Evolutionary conservation across 352 stramenopile species (phyloP).

Genomic region (Phytophthora cactorum): DNA sequence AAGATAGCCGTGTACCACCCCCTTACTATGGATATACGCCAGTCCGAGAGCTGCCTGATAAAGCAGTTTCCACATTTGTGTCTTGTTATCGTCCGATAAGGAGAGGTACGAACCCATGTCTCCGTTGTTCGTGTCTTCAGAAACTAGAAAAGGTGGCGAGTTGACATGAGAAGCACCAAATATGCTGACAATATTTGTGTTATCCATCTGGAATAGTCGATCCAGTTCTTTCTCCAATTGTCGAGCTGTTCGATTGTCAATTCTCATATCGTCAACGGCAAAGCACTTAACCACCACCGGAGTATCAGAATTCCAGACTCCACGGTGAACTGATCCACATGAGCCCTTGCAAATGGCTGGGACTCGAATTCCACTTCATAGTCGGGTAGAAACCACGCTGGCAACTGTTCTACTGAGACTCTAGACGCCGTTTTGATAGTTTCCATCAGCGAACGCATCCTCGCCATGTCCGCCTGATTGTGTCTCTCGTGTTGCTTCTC

Average conservation of each 20-base stretch:
- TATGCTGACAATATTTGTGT: conserved; percentile 41
- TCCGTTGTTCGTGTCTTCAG: conserved; percentile 30
- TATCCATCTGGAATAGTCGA: conserved; percentile 28
- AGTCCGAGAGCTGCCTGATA: conserved; percentile 49
- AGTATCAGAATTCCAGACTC: conserved; percentile 8
- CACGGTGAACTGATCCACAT: conserved; percentile 28
- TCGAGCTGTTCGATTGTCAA: neutral
- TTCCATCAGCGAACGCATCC: neutral
- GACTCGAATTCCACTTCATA: conserved; percentile 1
- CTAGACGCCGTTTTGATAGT: neutral
- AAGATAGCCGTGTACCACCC: conserved; percentile 22
- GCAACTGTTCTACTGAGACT: neutral
- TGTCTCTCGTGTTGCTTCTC: neutral
- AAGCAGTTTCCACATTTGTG: conserved; percentile 26
- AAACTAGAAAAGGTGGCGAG: conserved; percentile 32
- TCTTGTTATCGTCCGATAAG: conserved; percentile 3
- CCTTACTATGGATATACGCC: conserved; percentile 26
- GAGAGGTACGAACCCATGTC: conserved; percentile 25
- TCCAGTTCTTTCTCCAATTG: conserved; percentile 30
- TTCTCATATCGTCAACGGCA: conserved; percentile 6
- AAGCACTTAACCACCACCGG: conserved; percentile 42
- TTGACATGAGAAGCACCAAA: conserved; percentile 41
- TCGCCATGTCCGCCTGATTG: neutral
- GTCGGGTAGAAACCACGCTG: conserved; percentile 1
- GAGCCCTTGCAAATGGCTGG: conserved; percentile 6